Percentiles rank a stretch among this genome's conserved stretches.
Conservation (phyloP, 768 basidiomycete species). For the Calvatia gigantea region DNA sequence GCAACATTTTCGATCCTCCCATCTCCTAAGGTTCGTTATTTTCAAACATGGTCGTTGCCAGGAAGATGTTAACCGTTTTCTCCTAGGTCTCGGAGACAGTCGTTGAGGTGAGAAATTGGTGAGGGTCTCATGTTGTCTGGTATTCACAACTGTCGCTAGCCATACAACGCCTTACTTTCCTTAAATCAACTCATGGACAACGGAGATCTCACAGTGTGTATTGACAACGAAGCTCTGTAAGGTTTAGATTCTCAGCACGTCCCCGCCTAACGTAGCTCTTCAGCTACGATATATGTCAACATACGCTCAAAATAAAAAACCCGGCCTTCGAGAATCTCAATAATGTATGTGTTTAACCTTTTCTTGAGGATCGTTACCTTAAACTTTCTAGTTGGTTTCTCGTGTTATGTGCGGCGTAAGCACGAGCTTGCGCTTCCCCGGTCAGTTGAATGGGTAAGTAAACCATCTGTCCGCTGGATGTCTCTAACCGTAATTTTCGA, state of each 20-base stretch:
- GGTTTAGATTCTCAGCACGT: slow-evolving; percentile 21
- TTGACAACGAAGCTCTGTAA: slow-evolving; percentile 86
- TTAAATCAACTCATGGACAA: slow-evolving; percentile 88
- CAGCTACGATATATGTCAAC: slow-evolving; percentile 71
- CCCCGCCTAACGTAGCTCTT: not conserved
- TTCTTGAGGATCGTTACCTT: not conserved
- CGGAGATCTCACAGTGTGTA: slow-evolving; percentile 77
- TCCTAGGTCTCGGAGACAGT: slow-evolving; percentile 50
- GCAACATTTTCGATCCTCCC: slow-evolving; percentile 53
- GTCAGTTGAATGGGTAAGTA: slow-evolving; percentile 81
- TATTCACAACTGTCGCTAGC: slow-evolving; percentile 58
- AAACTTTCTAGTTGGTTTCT: slow-evolving; percentile 55
- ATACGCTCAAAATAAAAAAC: slow-evolving; percentile 59
- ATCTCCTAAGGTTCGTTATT: slow-evolving; percentile 40
- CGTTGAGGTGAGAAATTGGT: slow-evolving; percentile 47
- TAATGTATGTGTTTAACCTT: slow-evolving; percentile 36
- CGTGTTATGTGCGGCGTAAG: slow-evolving; percentile 95
- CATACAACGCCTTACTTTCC: slow-evolving; percentile 83
- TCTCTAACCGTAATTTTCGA: slow-evolving; percentile 10
- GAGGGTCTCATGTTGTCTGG: slow-evolving; percentile 22
- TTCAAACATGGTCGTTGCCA: not conserved
- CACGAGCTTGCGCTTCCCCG: slow-evolving; percentile 90
- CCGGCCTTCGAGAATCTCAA: slow-evolving; percentile 72
- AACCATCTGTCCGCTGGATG: not conserved
- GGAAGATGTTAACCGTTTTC: not conserved